Conservation (phyloP, 768 basidiomycete species). For the Agaricus bisporus region DNA sequence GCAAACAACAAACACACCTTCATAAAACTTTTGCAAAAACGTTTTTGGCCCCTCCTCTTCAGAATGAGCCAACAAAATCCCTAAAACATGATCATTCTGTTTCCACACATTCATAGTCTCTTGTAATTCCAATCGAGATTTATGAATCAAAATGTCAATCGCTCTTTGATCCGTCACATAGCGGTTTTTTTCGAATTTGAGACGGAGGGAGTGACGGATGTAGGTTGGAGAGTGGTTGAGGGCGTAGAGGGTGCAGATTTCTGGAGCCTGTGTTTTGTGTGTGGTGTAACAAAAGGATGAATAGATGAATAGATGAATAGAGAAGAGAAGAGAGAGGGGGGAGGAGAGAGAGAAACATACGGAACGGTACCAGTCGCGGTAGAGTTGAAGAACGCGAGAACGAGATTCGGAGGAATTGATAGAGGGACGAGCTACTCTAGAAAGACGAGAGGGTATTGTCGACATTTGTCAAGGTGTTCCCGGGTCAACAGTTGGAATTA, state of each 20-base stretch:
- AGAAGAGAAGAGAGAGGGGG: background rate
- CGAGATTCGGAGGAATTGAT: constrained; percentile 53
- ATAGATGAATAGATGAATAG: too few relatives aligned
- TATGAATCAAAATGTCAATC: constrained; percentile 82
- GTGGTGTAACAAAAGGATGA: too few relatives aligned
- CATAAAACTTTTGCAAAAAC: constrained; percentile 82
- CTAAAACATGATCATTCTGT: constrained; percentile 74
- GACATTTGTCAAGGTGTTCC: constrained; percentile 27
- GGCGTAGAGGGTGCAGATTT: constrained; percentile 77
- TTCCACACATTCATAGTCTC: constrained; percentile 96
- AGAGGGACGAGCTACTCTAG: constrained; percentile 62
- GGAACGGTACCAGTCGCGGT: constrained; percentile 90
- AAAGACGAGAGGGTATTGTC: constrained; percentile 88
- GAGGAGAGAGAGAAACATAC: constrained; percentile 40
- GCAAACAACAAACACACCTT: constrained; percentile 43
- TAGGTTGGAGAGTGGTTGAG: constrained; percentile 73
- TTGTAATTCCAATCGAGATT: constrained; percentile 84
- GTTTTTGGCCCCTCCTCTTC: constrained; percentile 30
- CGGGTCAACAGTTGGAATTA: too few relatives aligned
- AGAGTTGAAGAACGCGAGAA: constrained; percentile 65
- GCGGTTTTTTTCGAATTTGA: constrained; percentile 82
- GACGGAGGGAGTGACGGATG: constrained; percentile 77
- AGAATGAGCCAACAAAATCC: constrained; percentile 57
- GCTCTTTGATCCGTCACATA: constrained; percentile 75
- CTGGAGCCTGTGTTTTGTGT: constrained; percentile 65